Evolutionary conservation across 139 green algal genomes (phyloP), one percentile per base, ranked within the genome.

Genomic region (Zygnema cylindricum): DNA sequence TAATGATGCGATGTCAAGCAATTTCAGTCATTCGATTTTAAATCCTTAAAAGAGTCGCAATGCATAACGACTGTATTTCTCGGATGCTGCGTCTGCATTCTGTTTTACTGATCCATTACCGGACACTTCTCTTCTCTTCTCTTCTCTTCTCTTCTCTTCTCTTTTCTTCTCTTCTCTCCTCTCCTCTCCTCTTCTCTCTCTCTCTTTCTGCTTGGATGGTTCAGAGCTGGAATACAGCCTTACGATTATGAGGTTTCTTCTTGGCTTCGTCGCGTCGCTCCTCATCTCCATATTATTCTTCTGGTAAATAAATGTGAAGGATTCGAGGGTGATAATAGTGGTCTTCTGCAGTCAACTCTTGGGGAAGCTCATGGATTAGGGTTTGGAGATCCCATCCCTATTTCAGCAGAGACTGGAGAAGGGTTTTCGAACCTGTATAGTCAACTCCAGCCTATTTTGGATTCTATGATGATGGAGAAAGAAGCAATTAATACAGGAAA

Each of bases 241-340:
- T 23, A 40, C 16, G 96, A 98, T 85, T 85, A 93, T 76, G 93
- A 95, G 79, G 81, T 98, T 42, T 93, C 94, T 0, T 25, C 69
- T 11, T 98, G 96, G 96, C 92, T 98, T 81, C 82, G 89, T 38
- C 33, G 86, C 23, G 54, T 23, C 23, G 78, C 55, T 21, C 86
- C 75, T 36, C 42, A 43, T 1, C 69, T 92, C 0, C 69, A 63
- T 0, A 88, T 98, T 21, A 82, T 93, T 0, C 75, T 79, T 1
- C 87, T 98, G 30, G 94, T 93, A 30, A 98, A 98, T 94, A 98
- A 98, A 92, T 96, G 94, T 32, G 96, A 98, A 93, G 89, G 90
- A 33, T 40, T 55, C 36, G 36, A 71, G 11, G 41, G 87, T 63
- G 35, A 88, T 54, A 23, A 16, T 55, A 25, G 33, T 2, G 75